Conservation (phyloP, 139 green algal genomes). For the Marvania coccoides region DNA sequence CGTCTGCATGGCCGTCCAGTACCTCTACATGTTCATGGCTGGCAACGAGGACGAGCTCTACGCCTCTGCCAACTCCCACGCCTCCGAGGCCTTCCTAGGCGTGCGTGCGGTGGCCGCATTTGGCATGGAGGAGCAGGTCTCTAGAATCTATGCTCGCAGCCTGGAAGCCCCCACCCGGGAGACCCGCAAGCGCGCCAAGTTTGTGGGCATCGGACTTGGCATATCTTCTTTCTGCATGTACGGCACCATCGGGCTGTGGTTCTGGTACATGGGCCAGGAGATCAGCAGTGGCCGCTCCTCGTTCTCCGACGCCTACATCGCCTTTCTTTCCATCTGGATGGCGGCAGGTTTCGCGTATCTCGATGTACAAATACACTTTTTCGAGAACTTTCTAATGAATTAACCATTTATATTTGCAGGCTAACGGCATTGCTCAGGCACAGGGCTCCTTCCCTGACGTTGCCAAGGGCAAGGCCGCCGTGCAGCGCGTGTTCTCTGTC, state of each 20-base stretch:
- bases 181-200: constrained; percentile 11
- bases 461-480: constrained; percentile 37
- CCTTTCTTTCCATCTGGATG: constrained; percentile 65
- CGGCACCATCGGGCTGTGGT: constrained; percentile 57
- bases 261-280: constrained; percentile 48
- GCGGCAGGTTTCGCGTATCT: too few relatives aligned
- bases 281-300: constrained; percentile 23
- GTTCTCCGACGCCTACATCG: background rate
- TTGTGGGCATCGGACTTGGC: constrained; percentile 42
- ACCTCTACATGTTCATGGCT: background rate
- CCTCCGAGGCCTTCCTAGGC: constrained; percentile 55
- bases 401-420: too few relatives aligned
- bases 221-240: constrained; percentile 51
- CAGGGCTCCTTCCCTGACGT: constrained; percentile 41
- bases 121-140: constrained; percentile 54
- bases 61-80: constrained; percentile 56
- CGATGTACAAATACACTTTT: too few relatives aligned
- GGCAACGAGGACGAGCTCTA: constrained; percentile 42
- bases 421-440: constrained; percentile 21
- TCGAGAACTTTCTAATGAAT: too few relatives aligned
- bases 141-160: constrained; percentile 16
- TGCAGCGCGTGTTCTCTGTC: constrained; percentile 51
- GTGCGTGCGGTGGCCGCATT: constrained; percentile 63
- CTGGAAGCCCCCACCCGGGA: constrained; percentile 25
- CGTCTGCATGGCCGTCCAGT: too few relatives aligned